Evolutionary conservation across 768 basidiomycete species (phyloP).

Genomic region (Mycena haematopus): DNA sequence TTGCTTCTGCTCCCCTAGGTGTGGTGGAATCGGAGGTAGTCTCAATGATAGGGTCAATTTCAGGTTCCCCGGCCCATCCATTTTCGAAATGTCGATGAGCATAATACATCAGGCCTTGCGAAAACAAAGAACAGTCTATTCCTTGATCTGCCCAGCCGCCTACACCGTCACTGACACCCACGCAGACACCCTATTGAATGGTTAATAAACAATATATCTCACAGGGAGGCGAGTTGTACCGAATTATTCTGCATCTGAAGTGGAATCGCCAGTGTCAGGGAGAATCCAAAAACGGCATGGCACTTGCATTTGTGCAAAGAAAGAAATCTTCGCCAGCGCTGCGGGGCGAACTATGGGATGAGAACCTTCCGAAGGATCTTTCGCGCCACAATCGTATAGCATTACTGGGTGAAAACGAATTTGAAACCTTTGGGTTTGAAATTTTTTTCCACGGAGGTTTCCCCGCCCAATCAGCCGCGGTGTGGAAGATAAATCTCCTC

Average conservation of each 20-base stretch:
- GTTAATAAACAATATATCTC: slow-evolving; percentile 27
- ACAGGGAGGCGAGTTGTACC: slow-evolving; percentile 10
- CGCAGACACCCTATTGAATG: slow-evolving; percentile 67
- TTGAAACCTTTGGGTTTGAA: slow-evolving; percentile 37
- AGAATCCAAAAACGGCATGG: slow-evolving; percentile 15
- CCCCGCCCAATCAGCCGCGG: slow-evolving; percentile 80
- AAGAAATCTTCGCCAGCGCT: slow-evolving; percentile 58
- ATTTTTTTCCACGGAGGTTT: slow-evolving; percentile 56
- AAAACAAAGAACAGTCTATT: slow-evolving; percentile 88
- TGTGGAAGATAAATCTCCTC: slow-evolving; percentile 65
- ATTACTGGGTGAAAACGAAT: slow-evolving; percentile 57
- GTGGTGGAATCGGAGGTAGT: slow-evolving; percentile 59
- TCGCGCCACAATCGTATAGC: slow-evolving; percentile 76
- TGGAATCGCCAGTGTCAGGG: slow-evolving; percentile 40
- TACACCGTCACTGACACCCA: slow-evolving; percentile 92
- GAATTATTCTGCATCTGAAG: slow-evolving; percentile 60
- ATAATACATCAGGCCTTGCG: slow-evolving; percentile 91
- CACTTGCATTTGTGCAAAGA: slow-evolving; percentile 31
- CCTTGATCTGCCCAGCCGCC: slow-evolving; percentile 89
- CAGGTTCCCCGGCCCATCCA: slow-evolving; percentile 86
- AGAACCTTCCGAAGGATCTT: slow-evolving; percentile 54
- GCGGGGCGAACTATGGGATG: slow-evolving; percentile 37
- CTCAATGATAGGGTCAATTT: slow-evolving; percentile 75
- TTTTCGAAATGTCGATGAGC: slow-evolving; percentile 73
- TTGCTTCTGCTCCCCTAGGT: slow-evolving; percentile 79